Evolutionary conservation across 108 stramenopile species (phyloP), one percentile per base, ranked within the genome.

Genomic region (Pseudonitzschia delicatissima): DNA sequence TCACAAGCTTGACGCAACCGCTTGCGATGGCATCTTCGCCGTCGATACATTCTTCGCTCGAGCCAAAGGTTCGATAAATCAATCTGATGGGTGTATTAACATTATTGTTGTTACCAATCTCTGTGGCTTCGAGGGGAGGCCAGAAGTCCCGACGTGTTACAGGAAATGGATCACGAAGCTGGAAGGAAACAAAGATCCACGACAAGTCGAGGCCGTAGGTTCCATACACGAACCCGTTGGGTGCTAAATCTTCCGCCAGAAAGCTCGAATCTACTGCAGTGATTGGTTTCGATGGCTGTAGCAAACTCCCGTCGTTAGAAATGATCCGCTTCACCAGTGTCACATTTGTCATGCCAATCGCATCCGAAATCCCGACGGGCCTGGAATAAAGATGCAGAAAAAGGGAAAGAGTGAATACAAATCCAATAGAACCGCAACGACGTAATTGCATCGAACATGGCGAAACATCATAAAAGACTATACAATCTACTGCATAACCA

Each of bases 331-430:
- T 33, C 23, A 73, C 18, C 33, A 79, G 29, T 15, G 45, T 61
- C 20, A 29, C 55, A 53, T 79, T 66, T 42, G 78, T 71, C 29
- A 42, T 29, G 8, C 78, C 78, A 45, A 63, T 57, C 17, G 53
- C 69, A 44, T 79, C 78, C 9, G 78, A 79, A 12, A 79, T 65
- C 8, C 78, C 78, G 5, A 79, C 73, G 3, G 78, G 78, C 9
- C 78, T 72, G 6, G 7, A 52, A 29, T 0, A 9, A 52, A 29
- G 5, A 52, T 8, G 48, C 21, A 49, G 20, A 15, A 20, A 23
- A 17, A 17, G 21, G n/a, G 9, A 20, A 23, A 20, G 7, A 7
- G 48, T 9, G 21, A 8, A 8, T 7, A 49, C n/a, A n/a, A 49
- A 42, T 42, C 1, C 11, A 42, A 42, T 11, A 42, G 15, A 42